Base-by-base conservation (phyloP, 306 rosid species). In the Prunus mongolica region DNA sequence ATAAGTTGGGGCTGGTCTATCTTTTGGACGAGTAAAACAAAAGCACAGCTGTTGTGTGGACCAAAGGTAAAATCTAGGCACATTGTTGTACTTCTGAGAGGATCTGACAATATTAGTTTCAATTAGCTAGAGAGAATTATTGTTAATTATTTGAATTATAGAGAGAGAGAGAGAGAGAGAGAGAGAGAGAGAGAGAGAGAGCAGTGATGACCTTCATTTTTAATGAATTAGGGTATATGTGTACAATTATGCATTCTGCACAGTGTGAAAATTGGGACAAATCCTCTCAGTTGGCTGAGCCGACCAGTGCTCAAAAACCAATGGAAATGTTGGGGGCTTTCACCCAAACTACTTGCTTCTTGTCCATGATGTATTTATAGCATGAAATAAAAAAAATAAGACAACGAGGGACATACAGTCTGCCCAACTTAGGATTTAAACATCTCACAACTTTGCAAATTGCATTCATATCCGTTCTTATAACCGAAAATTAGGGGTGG, bases 311-410 rank as follows among this genome's bases (percentile, higher is more conserved):
- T 67, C 81, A 82, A 71, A 62, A 85, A 84, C 77, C 91, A 75
- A 88, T 80, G 84, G 72, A 87, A 79, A 87, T 91, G 91, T 87
- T 85, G 86, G 87, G 84, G 89, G 65, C 67, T 71, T 16, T 34
- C 46, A 32, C 49, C 69, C 50, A 32, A 18, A 65, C 44, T 38
- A 32, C 50, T 65, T 34, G 69, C 47, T 34, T 18, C 67, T 28
- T 63, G 67, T 63, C 20, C 11, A 30, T 55, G 19, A 51, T 51
- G 56, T 38, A 16, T 51, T 16, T 16, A 51, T 51, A 50, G 4
- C 56, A 14, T 58, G 32, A 24, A 22, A 58, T 58, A 1, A 22
- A 38, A 22, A 38, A 58, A 58, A 58, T 58, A 34, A 24, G 34
- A 58, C 14, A 58, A 30, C 24, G 16, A 65, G 8, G n/a, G 9